A percentile compares a stretch with the other conserved stretches of the same genome.
phyloP scores from a whole-genome alignment of 2,329 filamentous ascomycete genomes.

The Trichoderma afroharzianum region DNA sequence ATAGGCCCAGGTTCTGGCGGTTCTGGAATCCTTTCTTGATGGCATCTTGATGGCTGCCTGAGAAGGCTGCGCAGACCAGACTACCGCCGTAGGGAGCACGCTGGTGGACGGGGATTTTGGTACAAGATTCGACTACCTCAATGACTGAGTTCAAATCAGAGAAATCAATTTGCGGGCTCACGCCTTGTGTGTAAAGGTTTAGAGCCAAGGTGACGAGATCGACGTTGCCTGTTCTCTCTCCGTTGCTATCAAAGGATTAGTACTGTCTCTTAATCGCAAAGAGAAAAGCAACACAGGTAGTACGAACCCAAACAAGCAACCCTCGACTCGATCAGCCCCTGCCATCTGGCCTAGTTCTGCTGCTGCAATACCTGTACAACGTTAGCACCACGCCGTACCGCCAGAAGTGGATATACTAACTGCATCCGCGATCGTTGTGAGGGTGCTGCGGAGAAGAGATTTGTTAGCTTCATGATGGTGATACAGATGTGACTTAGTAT shows the following conservation, averaged over 20 bases:
- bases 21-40: conserved; percentile 6
- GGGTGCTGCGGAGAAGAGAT: neutral
- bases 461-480: neutral
- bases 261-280: neutral
- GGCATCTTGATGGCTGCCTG: conserved; percentile 2
- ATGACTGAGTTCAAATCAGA: conserved; percentile 4
- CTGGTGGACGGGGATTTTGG: conserved; percentile 2
- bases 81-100: conserved; percentile 1
- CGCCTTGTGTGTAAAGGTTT: neutral
- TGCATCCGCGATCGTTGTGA: conserved; percentile 8
- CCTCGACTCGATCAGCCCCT: neutral
- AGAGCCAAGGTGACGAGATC: conserved; percentile 6
- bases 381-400: neutral
- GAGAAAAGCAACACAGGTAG: neutral
- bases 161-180: neutral
- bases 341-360: conserved; percentile 9
- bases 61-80: conserved; percentile 2
- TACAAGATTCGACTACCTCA: conserved; percentile 1
- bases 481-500: neutral
- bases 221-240: conserved; percentile 5
- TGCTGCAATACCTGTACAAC: neutral
- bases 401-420: neutral
- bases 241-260: neutral
- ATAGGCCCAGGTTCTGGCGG: neutral
- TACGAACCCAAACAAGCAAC: conserved; percentile 6